Conservation (phyloP, 805 yeast genomes). For the Teunomyces pallodes region DNA sequence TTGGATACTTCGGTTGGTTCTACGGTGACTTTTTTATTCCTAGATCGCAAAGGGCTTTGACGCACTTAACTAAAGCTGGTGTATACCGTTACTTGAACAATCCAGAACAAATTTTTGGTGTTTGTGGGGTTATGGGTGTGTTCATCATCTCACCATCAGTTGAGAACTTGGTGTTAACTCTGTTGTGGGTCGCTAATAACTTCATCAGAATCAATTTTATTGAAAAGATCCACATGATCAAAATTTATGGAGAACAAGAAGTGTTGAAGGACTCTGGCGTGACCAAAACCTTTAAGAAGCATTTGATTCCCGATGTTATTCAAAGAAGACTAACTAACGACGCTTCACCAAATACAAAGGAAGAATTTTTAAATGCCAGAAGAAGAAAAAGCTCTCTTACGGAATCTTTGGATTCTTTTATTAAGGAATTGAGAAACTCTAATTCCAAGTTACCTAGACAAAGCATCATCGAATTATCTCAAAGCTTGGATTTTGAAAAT, state of each 20-base stretch:
- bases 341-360: conserved; percentile 7
- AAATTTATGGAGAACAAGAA: conserved; percentile 65
- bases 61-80: conserved; percentile 68
- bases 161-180: conserved; percentile 49
- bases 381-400: conserved; percentile 37
- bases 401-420: conserved; percentile 46
- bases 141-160: conserved; percentile 56
- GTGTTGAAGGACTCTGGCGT: conserved; percentile 54
- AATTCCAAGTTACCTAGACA: conserved; percentile 31
- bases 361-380: conserved; percentile 12
- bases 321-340: conserved; percentile 25
- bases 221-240: conserved; percentile 75
- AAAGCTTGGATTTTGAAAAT: conserved; percentile 36
- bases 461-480: conserved; percentile 38
- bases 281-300: conserved; percentile 43
- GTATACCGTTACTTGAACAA: conserved; percentile 78
- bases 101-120: conserved; percentile 77
- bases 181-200: conserved; percentile 61
- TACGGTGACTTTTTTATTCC: conserved; percentile 81
- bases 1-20: conserved; percentile 88
- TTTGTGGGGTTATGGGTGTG: conserved; percentile 78
- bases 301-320: conserved; percentile 38
- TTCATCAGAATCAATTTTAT: conserved; percentile 68
- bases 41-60: conserved; percentile 37
- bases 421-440: conserved; percentile 38